Percentiles rank a stretch among this genome's conserved stretches.
Evolutionary conservation across 371 early-diverging fungal genomes (phyloP).

Genomic region (Zychaea mexicana): DNA sequence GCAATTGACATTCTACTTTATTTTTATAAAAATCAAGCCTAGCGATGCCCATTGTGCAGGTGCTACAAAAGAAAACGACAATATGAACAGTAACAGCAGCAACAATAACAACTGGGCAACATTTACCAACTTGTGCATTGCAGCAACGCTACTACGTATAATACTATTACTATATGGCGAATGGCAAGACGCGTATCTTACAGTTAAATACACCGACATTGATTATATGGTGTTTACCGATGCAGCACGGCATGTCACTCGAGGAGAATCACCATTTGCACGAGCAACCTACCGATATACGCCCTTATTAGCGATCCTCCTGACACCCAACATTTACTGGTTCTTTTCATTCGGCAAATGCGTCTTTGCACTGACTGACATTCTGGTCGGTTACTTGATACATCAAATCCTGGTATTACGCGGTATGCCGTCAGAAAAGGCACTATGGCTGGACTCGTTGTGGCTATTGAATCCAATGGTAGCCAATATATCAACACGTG

Average conservation of each 20-base stretch:
- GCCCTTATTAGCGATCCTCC: constrained; percentile 84
- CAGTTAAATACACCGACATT: constrained; percentile 95
- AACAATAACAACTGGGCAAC: constrained; percentile 9
- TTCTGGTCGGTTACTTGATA: constrained; percentile 74
- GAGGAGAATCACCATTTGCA: constrained; percentile 81
- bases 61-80: background rate
- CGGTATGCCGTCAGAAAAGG: constrained; percentile 53
- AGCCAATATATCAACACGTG: constrained; percentile 93
- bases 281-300: constrained; percentile 97
- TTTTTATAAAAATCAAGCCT: background rate
- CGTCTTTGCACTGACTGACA: constrained; percentile 82
- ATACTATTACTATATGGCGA: constrained; percentile 78
- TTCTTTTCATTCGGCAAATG: constrained; percentile 86
- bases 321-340: constrained; percentile 80
- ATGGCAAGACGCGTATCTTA: constrained; percentile 83
- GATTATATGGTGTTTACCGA: constrained; percentile 97
- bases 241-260: constrained; percentile 80
- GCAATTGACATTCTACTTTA: too few species aligned
- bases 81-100: too few species aligned
- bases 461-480: constrained; percentile 97
- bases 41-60: background rate
- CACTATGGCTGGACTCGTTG: constrained; percentile 53
- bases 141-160: constrained; percentile 57
- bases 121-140: constrained; percentile 30
- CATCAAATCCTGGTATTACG: constrained; percentile 56